These are phyloP conservation scores for Acer campestre DNA, from an alignment of 345 rosid genomes.

Conservation along the genomic window DNA sequence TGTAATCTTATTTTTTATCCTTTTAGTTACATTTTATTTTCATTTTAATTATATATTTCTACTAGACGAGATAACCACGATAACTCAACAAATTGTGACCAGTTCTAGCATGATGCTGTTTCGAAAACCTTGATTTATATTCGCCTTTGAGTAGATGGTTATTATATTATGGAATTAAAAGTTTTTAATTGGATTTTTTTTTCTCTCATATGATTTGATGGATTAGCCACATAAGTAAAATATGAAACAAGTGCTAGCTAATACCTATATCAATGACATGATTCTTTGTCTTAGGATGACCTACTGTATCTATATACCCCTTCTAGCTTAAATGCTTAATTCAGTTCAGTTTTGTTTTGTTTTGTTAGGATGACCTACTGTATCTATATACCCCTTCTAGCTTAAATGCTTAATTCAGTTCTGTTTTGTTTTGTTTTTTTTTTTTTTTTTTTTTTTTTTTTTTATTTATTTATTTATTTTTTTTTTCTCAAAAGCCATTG, in stretches of 20 bases:
- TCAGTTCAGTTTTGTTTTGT: too few relatives aligned
- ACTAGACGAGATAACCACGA: not conserved
- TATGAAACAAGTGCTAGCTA: not conserved
- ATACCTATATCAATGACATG: not conserved
- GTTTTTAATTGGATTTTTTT: not conserved
- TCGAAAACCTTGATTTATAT: not conserved
- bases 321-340: not conserved
- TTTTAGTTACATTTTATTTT: not conserved
- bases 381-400: too few relatives aligned
- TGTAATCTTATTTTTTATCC: not conserved
- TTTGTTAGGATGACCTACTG: too few relatives aligned
- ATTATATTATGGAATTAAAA: not conserved
- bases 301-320: not conserved
- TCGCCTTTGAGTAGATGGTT: not conserved
- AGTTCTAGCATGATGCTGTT: not conserved
- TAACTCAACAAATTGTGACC: not conserved
- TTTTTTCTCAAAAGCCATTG: conserved; percentile 1
- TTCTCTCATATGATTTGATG: not conserved
- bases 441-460: too few relatives aligned
- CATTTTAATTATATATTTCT: not conserved
- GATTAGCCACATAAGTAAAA: not conserved
- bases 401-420: too few relatives aligned
- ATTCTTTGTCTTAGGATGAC: not conserved
- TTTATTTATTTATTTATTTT: too few relatives aligned
- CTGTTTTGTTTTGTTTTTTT: too few relatives aligned